Base-by-base conservation (phyloP, 208 protist genomes). In the Leptomonas pyrrhocoris region DNA sequence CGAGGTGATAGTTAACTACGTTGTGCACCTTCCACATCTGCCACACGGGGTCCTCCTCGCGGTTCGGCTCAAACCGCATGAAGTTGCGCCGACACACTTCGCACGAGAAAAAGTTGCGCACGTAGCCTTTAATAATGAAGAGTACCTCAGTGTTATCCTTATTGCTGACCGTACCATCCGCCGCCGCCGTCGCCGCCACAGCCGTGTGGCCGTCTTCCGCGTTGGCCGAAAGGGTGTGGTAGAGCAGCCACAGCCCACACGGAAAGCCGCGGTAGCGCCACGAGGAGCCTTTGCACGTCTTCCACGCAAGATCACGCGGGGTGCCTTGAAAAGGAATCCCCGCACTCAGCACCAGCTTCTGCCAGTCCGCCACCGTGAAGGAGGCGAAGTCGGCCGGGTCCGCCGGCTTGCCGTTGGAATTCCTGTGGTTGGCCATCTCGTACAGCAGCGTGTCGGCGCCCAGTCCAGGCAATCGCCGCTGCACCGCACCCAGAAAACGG, bases 1-100 rank as follows among this genome's bases (percentile, higher is more conserved):
- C 63, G 6, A 93, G 83, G 51, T 69, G 68, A 45, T 60, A 58
- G 71, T 93, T 93, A 31, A 88, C 88, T 2, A 66, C n/a, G 55
- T 93, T 93, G 77, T 93, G 88, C 57, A 83, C 82, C n/a, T 71
- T 67, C 88, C 88, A 93, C 19, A 93, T 71, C 73, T 89, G 82
- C 36, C 86, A 64, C 55, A 74, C 71, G 21, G 80, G 63, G 58
- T 83, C 73, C 34, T 77, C 73, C 23, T 50, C 25, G 5, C 62
- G 38, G 7, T 58, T 58, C 16, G 80, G 80, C 15, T 67, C 50
- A 49, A 89, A 85, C 45, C 58, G 51, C 49, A 87, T 57, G 64
- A 93, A 93, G 59, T 93, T 77, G 2, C 76, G 21, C 5, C 81
- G 84, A 73, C 88, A 93, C 16, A 65, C 31, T 30, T 81, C 73